Conservation (phyloP, 345 rosid genomes). For the Aquilaria malaccensis region DNA sequence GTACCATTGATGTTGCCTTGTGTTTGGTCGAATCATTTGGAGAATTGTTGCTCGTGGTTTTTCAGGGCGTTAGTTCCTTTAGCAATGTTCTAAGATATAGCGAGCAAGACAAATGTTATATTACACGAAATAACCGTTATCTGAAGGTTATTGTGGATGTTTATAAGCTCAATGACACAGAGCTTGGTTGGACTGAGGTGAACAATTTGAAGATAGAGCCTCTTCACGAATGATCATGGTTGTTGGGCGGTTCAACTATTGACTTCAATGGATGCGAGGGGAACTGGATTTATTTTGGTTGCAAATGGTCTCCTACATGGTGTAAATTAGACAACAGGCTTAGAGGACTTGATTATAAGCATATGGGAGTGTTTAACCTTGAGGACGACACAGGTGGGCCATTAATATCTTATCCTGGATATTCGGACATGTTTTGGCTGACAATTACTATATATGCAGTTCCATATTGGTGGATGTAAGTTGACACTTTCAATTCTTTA, state of each 20-base stretch:
- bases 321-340: neutral
- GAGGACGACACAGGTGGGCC: too few relatives aligned
- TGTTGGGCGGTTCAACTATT: too few relatives aligned
- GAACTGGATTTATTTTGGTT: neutral
- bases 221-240: neutral
- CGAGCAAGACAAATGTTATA: too few relatives aligned
- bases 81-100: neutral
- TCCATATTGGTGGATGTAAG: neutral
- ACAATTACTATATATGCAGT: neutral
- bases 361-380: too few relatives aligned
- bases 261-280: too few relatives aligned
- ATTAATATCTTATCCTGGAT: neutral
- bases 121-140: neutral
- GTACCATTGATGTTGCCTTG: neutral
- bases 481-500: neutral
- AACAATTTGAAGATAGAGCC: neutral
- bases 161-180: neutral
- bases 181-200: neutral
- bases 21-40: neutral
- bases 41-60: neutral
- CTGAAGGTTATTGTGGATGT: neutral
- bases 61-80: neutral
- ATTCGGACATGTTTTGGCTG: neutral
- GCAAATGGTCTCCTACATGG: neutral
- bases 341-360: too few relatives aligned